phyloP scores from a whole-genome alignment of 495 filamentous ascomycete genomes.

The Haplographium delicatum region DNA sequence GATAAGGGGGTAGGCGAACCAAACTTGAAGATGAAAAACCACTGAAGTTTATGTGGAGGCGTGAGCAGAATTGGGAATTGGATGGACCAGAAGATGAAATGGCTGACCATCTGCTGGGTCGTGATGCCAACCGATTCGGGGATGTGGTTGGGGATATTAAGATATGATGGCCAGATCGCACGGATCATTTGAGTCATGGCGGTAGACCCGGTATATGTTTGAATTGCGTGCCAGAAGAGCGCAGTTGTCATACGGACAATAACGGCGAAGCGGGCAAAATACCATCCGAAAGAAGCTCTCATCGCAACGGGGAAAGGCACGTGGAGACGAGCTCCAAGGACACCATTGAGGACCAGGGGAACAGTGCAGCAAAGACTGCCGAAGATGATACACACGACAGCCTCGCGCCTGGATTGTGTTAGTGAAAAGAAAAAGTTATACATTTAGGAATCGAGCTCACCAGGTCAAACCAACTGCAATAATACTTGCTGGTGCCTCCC shows the following conservation, averaged over 20 bases:
- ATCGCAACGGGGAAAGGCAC: constrained; percentile 38
- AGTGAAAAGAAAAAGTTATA: no score
- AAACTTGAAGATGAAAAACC: constrained; percentile 46
- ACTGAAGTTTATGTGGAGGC: constrained; percentile 43
- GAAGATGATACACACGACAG: constrained; percentile 36
- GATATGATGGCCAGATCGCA: constrained; percentile 38
- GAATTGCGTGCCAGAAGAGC: constrained; percentile 43
- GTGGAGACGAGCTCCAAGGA: constrained; percentile 40
- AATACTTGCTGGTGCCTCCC: constrained; percentile 38
- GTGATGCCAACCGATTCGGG: constrained; percentile 44
- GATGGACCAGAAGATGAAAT: constrained; percentile 43
- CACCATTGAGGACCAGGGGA: constrained; percentile 43
- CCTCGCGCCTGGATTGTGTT: constrained; percentile 28
- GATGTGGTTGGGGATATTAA: constrained; percentile 42
- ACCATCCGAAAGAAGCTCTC: constrained; percentile 38
- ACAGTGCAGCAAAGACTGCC: constrained; percentile 36
- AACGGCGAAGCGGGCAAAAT: constrained; percentile 35
- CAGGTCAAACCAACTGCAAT: constrained; percentile 47
- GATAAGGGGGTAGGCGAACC: background rate
- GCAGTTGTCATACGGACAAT: constrained; percentile 38
- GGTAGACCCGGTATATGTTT: constrained; percentile 38
- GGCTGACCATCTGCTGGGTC: constrained; percentile 42
- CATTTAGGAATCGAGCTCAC: constrained; percentile 17
- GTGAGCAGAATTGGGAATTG: constrained; percentile 46
- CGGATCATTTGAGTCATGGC: constrained; percentile 38